A percentile compares a stretch with the other conserved stretches of the same genome.
Evolutionary conservation across 2,329 filamentous ascomycete species (phyloP).

Genomic region (Tympanopsis confertula): DNA sequence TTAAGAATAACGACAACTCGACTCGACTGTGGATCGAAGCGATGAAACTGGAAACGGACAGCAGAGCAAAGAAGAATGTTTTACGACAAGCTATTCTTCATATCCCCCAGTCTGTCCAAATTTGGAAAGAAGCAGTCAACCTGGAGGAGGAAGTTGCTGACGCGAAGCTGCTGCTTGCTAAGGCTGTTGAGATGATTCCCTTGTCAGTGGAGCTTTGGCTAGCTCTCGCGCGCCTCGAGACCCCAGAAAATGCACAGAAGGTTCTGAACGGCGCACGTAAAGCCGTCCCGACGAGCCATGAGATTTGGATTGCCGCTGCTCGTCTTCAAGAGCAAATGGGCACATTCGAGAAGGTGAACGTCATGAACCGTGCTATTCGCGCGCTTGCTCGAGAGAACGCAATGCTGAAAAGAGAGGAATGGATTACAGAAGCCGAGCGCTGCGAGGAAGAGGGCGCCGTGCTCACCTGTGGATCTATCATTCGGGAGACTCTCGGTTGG

Average conservation of each 20-base stretch:
- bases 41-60: conserved; percentile 78
- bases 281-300: conserved; percentile 81
- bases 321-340: conserved; percentile 81
- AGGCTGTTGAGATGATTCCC: conserved; percentile 90
- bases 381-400: conserved; percentile 80
- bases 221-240: conserved; percentile 79
- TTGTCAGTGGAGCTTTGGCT: conserved; percentile 92
- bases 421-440: conserved; percentile 88
- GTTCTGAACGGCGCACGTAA: conserved; percentile 92
- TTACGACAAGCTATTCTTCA: conserved; percentile 83
- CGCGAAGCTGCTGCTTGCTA: conserved; percentile 77
- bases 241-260: conserved; percentile 81
- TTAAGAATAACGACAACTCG: conserved; percentile 80
- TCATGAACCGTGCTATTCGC: conserved; percentile 90
- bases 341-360: conserved; percentile 67
- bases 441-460: conserved; percentile 86
- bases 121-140: conserved; percentile 98
- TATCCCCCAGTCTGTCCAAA: conserved; percentile 81
- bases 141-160: conserved; percentile 83
- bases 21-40: conserved; percentile 90
- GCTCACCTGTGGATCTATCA: conserved; percentile 77
- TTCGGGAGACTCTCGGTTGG: conserved; percentile 87
- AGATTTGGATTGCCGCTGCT: conserved; percentile 93
- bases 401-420: conserved; percentile 95
- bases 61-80: conserved; percentile 80